Evolutionary conservation across 441 rosid genomes (phyloP), one percentile per base, ranked within the genome.

Genomic region (Iberis amara): DNA sequence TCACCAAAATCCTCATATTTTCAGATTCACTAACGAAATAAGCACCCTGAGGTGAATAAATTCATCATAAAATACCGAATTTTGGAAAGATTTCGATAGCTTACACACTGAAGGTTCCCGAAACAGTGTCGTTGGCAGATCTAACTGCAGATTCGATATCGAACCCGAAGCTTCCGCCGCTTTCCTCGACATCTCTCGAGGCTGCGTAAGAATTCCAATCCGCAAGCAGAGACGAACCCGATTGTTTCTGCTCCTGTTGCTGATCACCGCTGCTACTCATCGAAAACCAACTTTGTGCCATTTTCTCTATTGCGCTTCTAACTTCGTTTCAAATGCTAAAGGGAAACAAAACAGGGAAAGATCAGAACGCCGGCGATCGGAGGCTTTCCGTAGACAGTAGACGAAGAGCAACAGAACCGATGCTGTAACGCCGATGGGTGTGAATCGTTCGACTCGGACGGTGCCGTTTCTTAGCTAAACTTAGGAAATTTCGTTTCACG

Each of bases 191-290:
- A 15, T 68, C 28, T 58, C 71, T 68, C 1, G 88, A 40, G 3
- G 88, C 64, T 31, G 95, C 85, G 69, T 86, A 86, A 0, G 95
- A 76, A 63, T 83, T 89, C 97, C 97, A 89, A 60, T 89, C 94
- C 0, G 94, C 73, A n/a, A 89, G 69, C 8, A 89, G 77, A 33
- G 97, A 89, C 8, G 89, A 40, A 9, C 70, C 54, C 47, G 70
- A 42, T 44, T 70, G 76, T 57, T 55, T 70, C 52, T 58, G 79
- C 53, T 42, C 41, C 12, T 52, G 74, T 43, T 62, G 71, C 40
- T 73, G 86, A 27, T 60, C 64, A 18, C 59, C 70, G 35, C 71
- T 52, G 45, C 64, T 71, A 18, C 21, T 36, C 56, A 75, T 74
- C 3, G 91, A 72, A 50, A 85, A 88, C 94, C 89, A 88, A 10